phyloP scores from a whole-genome alignment of 495 filamentous ascomycete genomes.

The Aspergillus diversus region DNA sequence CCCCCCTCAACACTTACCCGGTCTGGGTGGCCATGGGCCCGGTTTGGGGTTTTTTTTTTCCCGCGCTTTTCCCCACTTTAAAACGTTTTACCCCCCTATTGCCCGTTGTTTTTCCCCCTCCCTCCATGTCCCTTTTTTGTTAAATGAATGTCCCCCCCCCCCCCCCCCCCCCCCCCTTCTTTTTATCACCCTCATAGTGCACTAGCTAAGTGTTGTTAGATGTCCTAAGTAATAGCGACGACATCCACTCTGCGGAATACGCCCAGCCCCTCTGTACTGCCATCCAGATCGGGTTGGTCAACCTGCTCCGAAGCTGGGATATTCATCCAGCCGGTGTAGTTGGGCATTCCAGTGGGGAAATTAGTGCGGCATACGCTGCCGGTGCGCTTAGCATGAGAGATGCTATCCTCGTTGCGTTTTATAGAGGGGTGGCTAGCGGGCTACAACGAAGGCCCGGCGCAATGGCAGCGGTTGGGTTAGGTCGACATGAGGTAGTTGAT shows the following conservation, averaged over 20 bases:
- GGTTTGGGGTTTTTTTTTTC: too few species aligned
- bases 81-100: too few species aligned
- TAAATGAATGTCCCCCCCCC: too few species aligned
- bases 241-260: conserved; percentile 33
- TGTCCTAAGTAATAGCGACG: neutral
- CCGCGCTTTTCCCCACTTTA: too few species aligned
- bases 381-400: conserved; percentile 35
- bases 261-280: conserved; percentile 50
- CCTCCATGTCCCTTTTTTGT: too few species aligned
- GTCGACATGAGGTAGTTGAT: conserved; percentile 45
- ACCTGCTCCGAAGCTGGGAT: conserved; percentile 26
- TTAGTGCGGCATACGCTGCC: conserved; percentile 42
- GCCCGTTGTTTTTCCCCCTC: too few species aligned
- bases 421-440: conserved; percentile 44
- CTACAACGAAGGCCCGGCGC: conserved; percentile 35
- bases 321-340: conserved; percentile 36
- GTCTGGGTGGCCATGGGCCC: too few species aligned
- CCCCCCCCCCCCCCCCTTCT: too few species aligned
- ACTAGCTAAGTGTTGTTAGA: too few species aligned
- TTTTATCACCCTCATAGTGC: too few species aligned
- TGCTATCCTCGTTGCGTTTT: conserved; percentile 56
- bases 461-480: conserved; percentile 58
- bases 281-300: conserved; percentile 36
- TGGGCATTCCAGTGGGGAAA: conserved; percentile 45
- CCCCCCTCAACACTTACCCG: too few species aligned